Base-by-base conservation (phyloP, 2,329 filamentous ascomycete species). In the Cadophora gregata region DNA sequence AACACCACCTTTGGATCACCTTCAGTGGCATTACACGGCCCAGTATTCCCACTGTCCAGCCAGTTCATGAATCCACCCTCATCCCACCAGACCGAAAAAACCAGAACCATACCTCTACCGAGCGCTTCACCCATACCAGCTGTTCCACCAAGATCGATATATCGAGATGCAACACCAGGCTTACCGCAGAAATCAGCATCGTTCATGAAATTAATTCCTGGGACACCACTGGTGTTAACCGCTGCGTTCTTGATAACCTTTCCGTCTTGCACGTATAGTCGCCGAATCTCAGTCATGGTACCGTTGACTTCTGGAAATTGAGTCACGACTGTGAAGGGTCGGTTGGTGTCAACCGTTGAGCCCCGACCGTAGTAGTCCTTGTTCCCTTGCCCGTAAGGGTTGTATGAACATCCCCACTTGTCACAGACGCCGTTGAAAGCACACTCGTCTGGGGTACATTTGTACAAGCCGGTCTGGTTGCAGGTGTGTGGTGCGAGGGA, bases 321-420 rank as follows among this genome's bases (percentile, higher is more conserved):
- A 8, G 86, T 88, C 36, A 88, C 82, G 4, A 88, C 85, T 4
- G 86, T 88, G 72, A 88, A 80, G 56, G 80, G 79, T 66, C 80
- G 79, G 60, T 74, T 80, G 61, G 84, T 86, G 73, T 87, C 81
- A 64, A 88, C 79, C 24, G 78, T 86, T 72, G 77, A 77, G 59
- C 82, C 83, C 0, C 81, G 78, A 42, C 86, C 87, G 76, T 83
- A 88, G 81, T 87, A 89, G 73, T 77, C 76, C 36, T 79, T 79
- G 74, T 85, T 81, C 50, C 86, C 86, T 80, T 85, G 81, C 71
- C 85, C 84, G 82, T 83, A 88, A 19, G 82, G 78, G 80, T 87
- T 87, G 81, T 85, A 88, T 72, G 88, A 86, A 70, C 86, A 89
- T 61, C 86, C 86, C 71, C 86, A 85, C 68, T 84, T 84, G 75